Evolutionary conservation across 2,329 filamentous ascomycete species (phyloP).

Genomic region (Fusarium sp.): DNA sequence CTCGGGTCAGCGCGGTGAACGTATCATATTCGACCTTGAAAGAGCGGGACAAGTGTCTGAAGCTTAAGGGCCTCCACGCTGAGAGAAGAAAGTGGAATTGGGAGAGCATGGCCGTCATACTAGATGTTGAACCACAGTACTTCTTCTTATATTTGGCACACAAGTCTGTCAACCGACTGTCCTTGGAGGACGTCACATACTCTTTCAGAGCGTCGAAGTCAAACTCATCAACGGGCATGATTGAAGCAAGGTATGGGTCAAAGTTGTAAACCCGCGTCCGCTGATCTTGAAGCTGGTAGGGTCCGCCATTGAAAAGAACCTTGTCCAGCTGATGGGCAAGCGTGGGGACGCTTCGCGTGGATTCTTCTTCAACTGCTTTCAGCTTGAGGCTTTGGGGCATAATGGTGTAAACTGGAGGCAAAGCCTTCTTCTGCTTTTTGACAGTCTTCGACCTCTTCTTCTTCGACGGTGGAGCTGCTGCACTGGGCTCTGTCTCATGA

Average conservation of each 20-base stretch:
- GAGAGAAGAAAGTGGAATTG: slow-evolving; percentile 96
- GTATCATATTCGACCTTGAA: slow-evolving; percentile 69
- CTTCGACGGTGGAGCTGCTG: background rate
- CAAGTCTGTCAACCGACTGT: slow-evolving; percentile 74
- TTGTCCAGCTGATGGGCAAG: slow-evolving; percentile 82
- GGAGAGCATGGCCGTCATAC: slow-evolving; percentile 86
- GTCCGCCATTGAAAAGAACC: slow-evolving; percentile 94
- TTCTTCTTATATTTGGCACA: slow-evolving; percentile 74
- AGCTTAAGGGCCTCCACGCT: slow-evolving; percentile 78
- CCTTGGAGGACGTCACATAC: slow-evolving; percentile 92
- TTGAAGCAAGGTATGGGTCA: slow-evolving; percentile 89
- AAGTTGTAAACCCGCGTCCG: slow-evolving; percentile 94
- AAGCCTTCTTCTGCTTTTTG: background rate
- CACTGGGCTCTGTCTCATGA: background rate
- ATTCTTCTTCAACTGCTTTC: slow-evolving; percentile 45
- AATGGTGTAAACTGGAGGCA: slow-evolving; percentile 43
- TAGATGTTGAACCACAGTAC: slow-evolving; percentile 95
- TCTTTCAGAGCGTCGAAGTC: slow-evolving; percentile 86
- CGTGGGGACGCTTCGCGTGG: slow-evolving; percentile 59
- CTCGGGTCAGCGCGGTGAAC: slow-evolving; percentile 77
- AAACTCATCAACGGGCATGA: slow-evolving; percentile 94
- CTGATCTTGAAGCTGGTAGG: slow-evolving; percentile 90
- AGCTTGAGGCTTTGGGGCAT: slow-evolving; percentile 39
- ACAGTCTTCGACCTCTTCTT: background rate
- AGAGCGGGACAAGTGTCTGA: slow-evolving; percentile 70